phyloP scores from a whole-genome alignment of 768 basidiomycete species.

The Lentinula boryana region DNA sequence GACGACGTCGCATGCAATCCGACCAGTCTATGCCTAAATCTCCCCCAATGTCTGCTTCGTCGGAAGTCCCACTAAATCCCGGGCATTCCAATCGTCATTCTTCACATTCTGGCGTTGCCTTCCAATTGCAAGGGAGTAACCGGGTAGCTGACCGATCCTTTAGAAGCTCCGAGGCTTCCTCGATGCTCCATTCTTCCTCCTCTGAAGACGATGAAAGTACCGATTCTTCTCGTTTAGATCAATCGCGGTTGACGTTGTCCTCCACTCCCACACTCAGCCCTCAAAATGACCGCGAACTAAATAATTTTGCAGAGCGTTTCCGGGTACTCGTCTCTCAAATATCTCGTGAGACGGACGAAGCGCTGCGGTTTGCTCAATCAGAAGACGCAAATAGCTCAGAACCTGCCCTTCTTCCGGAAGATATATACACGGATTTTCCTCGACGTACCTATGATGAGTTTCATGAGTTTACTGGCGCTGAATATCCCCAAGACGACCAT shows the following conservation, averaged over 20 bases:
- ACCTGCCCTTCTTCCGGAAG: slow-evolving; percentile 9
- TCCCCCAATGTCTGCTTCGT: slow-evolving; percentile 12
- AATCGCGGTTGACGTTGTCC: slow-evolving; percentile 8
- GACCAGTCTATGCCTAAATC: not conserved
- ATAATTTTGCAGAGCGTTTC: slow-evolving; percentile 45
- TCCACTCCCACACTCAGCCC: not conserved
- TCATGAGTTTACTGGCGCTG: not conserved
- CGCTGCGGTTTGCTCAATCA: slow-evolving; percentile 28
- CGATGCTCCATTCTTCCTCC: not conserved
- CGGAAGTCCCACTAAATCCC: slow-evolving; percentile 14
- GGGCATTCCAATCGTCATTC: slow-evolving; percentile 9
- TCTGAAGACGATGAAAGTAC: not conserved
- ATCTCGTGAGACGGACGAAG: slow-evolving; percentile 47
- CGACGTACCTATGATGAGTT: not conserved
- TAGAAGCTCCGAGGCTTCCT: slow-evolving; percentile 6
- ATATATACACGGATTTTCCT: slow-evolving; percentile 7
- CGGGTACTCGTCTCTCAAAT: slow-evolving; percentile 44
- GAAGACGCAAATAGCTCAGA: slow-evolving; percentile 11
- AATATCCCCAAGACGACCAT: slow-evolving; percentile 15
- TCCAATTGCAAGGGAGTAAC: not conserved
- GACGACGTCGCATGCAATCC: not conserved
- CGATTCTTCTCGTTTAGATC: not conserved
- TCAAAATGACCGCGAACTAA: slow-evolving; percentile 27
- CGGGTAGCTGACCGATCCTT: slow-evolving; percentile 11
- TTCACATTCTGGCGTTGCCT: not conserved